Percentiles rank a stretch among this genome's conserved stretches.
These are phyloP conservation scores for Trapa bicornis DNA, from an alignment of 345 rosid genomes.

Conservation along the genomic window DNA sequence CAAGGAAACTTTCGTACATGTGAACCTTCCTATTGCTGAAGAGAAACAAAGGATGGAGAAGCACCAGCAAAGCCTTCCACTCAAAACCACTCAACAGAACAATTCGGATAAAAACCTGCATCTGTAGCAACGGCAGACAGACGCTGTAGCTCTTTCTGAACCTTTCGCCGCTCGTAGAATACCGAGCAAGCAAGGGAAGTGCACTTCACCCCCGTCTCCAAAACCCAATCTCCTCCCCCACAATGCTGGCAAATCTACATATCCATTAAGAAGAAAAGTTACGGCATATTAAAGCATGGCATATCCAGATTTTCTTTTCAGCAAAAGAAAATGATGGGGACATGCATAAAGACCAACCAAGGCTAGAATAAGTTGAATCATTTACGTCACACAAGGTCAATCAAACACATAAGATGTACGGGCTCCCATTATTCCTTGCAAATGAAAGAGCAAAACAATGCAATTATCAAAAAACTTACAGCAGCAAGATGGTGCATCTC, in stretches of 20 bases:
- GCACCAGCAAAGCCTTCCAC: not conserved
- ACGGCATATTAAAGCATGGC: not conserved
- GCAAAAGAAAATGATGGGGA: too few relatives aligned
- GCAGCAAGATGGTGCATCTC: slow-evolving; percentile 85
- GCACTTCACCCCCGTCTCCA: slow-evolving; percentile 81
- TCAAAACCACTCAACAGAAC: slow-evolving; percentile 86
- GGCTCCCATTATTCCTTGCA: not conserved
- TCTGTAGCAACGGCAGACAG: slow-evolving; percentile 50
- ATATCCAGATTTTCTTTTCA: too few relatives aligned
- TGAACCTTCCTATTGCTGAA: not conserved
- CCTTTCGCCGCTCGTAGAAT: slow-evolving; percentile 78
- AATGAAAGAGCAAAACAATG: not conserved
- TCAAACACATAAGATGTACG: not conserved
- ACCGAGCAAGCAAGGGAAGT: slow-evolving; percentile 79
- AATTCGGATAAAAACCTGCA: slow-evolving; percentile 62
- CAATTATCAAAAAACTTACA: slow-evolving; percentile 27
- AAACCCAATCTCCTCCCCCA: slow-evolving; percentile 93
- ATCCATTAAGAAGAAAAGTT: not conserved
- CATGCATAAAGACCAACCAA: not conserved
- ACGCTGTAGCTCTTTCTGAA: slow-evolving; percentile 71
- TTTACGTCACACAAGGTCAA: not conserved
- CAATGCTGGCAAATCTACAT: slow-evolving; percentile 84
- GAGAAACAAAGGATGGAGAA: not conserved
- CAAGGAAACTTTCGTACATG: not conserved
- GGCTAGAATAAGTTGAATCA: not conserved